Evolutionary conservation across 2,329 filamentous ascomycete genomes (phyloP).

Genomic region (Xylariaceae sp.): DNA sequence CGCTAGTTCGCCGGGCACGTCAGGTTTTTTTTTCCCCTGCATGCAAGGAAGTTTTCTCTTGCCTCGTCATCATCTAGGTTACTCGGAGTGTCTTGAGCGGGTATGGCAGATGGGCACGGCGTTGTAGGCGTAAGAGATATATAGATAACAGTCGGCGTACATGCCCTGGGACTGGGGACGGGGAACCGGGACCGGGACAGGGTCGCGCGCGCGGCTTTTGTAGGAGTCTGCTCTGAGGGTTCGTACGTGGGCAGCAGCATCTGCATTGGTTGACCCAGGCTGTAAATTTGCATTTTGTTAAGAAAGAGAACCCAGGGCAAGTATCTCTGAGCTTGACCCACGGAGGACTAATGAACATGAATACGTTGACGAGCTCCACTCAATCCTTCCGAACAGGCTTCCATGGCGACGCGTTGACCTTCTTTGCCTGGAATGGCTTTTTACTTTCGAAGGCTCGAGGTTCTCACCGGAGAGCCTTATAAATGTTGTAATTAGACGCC

Average conservation of each 20-base stretch:
- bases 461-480: conserved; percentile 11
- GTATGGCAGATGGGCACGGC: conserved; percentile 38
- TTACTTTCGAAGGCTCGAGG: conserved; percentile 4
- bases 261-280: conserved; percentile 26
- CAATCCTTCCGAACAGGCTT: background rate
- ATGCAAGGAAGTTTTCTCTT: conserved; percentile 19
- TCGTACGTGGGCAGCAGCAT: conserved; percentile 26
- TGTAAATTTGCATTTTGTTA: conserved; percentile 22
- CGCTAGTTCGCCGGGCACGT: background rate
- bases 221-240: conserved; percentile 21
- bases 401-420: conserved; percentile 4
- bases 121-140: conserved; percentile 39
- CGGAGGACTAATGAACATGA: conserved; percentile 14
- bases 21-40: conserved; percentile 7
- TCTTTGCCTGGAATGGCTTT: conserved; percentile 9
- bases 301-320: conserved; percentile 12
- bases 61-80: conserved; percentile 30
- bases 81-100: conserved; percentile 31
- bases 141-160: conserved; percentile 32
- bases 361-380: conserved; percentile 6
- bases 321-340: conserved; percentile 13
- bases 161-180: conserved; percentile 13
- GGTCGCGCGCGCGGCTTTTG: conserved; percentile 20
- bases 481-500: conserved; percentile 30
- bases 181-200: conserved; percentile 4